Base-by-base conservation (phyloP, 768 basidiomycete genomes). In the Ramaria sp. region DNA sequence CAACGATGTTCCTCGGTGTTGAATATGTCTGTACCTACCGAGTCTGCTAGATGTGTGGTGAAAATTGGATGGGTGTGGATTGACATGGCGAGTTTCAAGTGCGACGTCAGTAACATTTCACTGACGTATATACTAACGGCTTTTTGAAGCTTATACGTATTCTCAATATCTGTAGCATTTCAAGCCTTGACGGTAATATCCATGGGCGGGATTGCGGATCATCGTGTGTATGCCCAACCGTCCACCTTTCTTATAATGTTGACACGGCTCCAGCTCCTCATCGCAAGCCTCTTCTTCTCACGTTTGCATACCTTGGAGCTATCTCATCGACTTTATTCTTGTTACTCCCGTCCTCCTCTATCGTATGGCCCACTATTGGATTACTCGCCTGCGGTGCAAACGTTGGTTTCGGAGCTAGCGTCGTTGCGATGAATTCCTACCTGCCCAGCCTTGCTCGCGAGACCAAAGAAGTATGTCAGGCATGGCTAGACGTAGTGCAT, bases 171-270 rank as follows among this genome's bases (percentile, higher is more conserved):
- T 0, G 94, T 97, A 0, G 86, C 86, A 0, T 69, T 95, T 0
- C 94, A 97, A 67, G 94, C 93, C 0, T 64, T 97, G n/a, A 90
- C 86, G 0, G 92, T 99, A 39, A 92, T 99, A 56, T 93, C 94
- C 5, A 88, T 96, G 77, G 91, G 91, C 7, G 83, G 83, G 15
- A 83, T 95, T 55, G 95, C 94, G 1, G 91, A 98, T 70, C 82
- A 88, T 60, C 83, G 92, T 94, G 63, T 58, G 88, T 75, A 19
- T 9, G 42, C 34, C 22, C 51, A 31, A 22, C 30, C n/a, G 17
- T 54, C 30, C 7, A 33, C 19, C 7, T 22, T 31, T 20, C 5
- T 31, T 51, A n/a, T 37, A 3, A 37, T 37, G 13, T 37, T 37
- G 34, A 51, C 60, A 13, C 58, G 38, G 34, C 37, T 10, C 54